These are phyloP conservation scores for Trichoderma citrinoviride DNA, from an alignment of 2,329 filamentous ascomycete genomes.

Conservation along the genomic window DNA sequence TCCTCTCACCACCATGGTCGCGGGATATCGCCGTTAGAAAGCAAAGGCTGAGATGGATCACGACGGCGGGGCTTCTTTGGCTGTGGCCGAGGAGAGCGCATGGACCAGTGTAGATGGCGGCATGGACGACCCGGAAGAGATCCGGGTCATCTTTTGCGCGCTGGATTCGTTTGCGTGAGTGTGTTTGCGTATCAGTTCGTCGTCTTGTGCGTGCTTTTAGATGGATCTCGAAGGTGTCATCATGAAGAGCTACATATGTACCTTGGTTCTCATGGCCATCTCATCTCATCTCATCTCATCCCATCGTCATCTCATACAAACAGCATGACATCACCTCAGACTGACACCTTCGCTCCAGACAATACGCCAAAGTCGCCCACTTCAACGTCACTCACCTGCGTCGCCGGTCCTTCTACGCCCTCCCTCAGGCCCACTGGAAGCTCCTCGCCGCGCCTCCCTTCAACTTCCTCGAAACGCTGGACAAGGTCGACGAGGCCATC, in stretches of 20 bases:
- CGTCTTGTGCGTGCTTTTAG: not conserved
- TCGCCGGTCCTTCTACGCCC: slow-evolving; percentile 87
- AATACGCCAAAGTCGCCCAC: slow-evolving; percentile 82
- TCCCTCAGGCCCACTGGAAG: slow-evolving; percentile 80
- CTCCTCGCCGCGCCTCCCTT: slow-evolving; percentile 80
- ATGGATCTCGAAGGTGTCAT: not conserved
- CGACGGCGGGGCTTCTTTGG: slow-evolving; percentile 13
- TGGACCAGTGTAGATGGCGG: slow-evolving; percentile 65
- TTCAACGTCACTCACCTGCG: slow-evolving; percentile 88
- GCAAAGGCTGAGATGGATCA: slow-evolving; percentile 20
- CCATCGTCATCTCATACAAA: not conserved
- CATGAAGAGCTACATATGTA: not conserved
- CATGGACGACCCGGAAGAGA: slow-evolving; percentile 74
- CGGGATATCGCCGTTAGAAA: slow-evolving; percentile 15
- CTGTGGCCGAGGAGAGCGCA: slow-evolving; percentile 37
- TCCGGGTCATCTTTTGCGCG: slow-evolving; percentile 73
- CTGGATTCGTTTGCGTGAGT: slow-evolving; percentile 87
- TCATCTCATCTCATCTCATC: not conserved
- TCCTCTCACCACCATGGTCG: slow-evolving; percentile 16
- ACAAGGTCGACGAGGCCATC: slow-evolving; percentile 80
- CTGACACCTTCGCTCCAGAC: slow-evolving; percentile 48
- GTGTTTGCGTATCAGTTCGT: not conserved
- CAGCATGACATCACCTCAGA: not conserved
- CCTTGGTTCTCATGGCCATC: not conserved
- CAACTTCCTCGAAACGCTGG: slow-evolving; percentile 74